These are phyloP conservation scores for Mortierella sp. DNA, from an alignment of 371 early-diverging fungal genomes.

Conservation along the genomic window DNA sequence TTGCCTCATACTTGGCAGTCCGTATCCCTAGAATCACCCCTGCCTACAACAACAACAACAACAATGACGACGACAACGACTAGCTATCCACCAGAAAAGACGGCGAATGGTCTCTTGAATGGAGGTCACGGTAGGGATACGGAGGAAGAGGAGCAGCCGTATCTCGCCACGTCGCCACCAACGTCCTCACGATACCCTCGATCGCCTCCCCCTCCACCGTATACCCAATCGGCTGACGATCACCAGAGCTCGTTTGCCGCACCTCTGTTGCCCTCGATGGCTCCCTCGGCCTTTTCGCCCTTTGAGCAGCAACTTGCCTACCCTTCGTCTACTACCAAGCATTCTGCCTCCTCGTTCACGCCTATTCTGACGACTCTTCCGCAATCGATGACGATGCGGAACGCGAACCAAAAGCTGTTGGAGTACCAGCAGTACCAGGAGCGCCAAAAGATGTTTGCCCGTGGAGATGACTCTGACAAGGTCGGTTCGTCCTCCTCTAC, in stretches of 20 bases:
- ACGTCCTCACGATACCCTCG: conserved; percentile 19
- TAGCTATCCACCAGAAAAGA: conserved; percentile 35
- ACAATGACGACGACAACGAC: neutral
- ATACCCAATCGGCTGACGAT: conserved; percentile 24
- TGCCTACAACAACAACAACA: neutral
- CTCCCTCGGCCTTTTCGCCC: neutral
- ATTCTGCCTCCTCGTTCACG: neutral
- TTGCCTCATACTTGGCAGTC: conserved; percentile 9
- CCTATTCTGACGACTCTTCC: conserved; percentile 14
- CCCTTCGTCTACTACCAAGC: conserved; percentile 7
- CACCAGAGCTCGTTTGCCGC: neutral
- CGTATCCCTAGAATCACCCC: neutral
- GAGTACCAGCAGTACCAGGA: conserved; percentile 46
- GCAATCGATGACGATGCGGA: neutral
- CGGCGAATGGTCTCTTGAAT: neutral
- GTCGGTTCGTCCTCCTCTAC: neutral
- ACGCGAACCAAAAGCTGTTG: conserved; percentile 18
- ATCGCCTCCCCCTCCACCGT: conserved; percentile 43
- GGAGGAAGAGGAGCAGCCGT: conserved; percentile 27
- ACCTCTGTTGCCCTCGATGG: neutral
- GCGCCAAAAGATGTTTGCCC: conserved; percentile 34
- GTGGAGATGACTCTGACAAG: conserved; percentile 17
- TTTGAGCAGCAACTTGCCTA: neutral
- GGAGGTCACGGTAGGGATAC: neutral
- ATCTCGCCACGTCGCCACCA: conserved; percentile 26